Base-by-base conservation (phyloP, 768 basidiomycete species). In the Russula abietina region DNA sequence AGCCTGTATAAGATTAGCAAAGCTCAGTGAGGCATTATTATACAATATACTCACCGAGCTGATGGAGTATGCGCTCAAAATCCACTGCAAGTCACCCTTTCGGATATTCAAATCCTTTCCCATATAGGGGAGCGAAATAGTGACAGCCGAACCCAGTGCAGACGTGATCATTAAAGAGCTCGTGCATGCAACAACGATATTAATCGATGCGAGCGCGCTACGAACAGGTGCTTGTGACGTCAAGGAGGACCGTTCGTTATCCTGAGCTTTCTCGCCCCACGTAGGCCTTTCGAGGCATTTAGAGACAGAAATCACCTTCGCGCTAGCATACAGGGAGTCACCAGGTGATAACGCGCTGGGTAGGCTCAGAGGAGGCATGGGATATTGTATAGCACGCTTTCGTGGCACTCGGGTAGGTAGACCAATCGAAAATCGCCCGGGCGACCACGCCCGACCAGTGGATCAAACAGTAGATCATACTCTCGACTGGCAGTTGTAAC, bases 41-140 rank as follows among this genome's bases (percentile, higher is more conserved):
- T 14, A 36, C n/a, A 46, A 26, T 30, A 24, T 12, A 73, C 78
- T n/a, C 14, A 86, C 87, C 12, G 84, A 85, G 68, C 83, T 87
- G 59, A 90, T 71, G 0, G 88, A 75, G 68, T 85, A 90, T 0
- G 85, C 87, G 26, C 85, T 85, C 9, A 81, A 67, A 19, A 88
- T 73, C 88, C 88, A 90, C 59, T 89, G 83, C 1, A 89, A 75
- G 33, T 81, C 74, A 36, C 78, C 73, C 55, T 85, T 77, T 28
- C 74, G 69, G 4, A 87, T 79, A 19, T 75, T 36, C 53, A 88
- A 73, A 19, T 80, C 79, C 12, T 58, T 46, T 0, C 72, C 74
- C 22, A 70, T 69, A 32, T 69, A 70, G 2, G 75, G 73, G 3
- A 75, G 66, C 1, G 71, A 59, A 54, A 75, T 72, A 8, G 70